Evolutionary conservation across 768 basidiomycete species (phyloP).

Genomic region (Russula sp.): DNA sequence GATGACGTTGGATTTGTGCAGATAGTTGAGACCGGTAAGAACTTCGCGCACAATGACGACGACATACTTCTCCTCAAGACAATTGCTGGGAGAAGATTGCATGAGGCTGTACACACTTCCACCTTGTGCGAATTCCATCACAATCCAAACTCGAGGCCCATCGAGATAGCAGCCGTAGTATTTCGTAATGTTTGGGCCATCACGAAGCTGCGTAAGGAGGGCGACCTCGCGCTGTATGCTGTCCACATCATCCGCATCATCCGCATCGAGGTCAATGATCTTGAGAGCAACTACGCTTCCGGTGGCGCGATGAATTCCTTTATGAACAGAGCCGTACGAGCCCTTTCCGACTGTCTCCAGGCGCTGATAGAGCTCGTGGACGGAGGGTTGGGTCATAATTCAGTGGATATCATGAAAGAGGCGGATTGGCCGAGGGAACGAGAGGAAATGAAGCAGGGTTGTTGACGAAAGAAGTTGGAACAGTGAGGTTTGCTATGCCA

Average conservation of each 20-base stretch:
- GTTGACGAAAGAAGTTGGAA: background rate
- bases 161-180: conserved; percentile 97
- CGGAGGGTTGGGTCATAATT: conserved; percentile 51
- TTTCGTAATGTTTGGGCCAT: conserved; percentile 86
- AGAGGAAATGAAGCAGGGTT: background rate
- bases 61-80: conserved; percentile 86
- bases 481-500: no score
- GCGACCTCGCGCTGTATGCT: conserved; percentile 97
- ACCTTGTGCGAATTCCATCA: conserved; percentile 96
- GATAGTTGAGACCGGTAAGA: conserved; percentile 78
- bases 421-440: background rate
- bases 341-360: conserved; percentile 94
- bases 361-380: conserved; percentile 78
- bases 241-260: conserved; percentile 85
- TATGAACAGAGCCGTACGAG: conserved; percentile 94
- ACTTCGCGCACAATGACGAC: conserved; percentile 88
- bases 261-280: conserved; percentile 96
- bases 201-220: conserved; percentile 83
- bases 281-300: conserved; percentile 94
- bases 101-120: conserved; percentile 92
- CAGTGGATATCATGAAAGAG: conserved; percentile 13
- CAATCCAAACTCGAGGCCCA: conserved; percentile 96
- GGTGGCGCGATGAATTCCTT: conserved; percentile 77
- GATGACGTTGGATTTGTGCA: conserved; percentile 92
- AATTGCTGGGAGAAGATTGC: conserved; percentile 73